Base-by-base conservation (phyloP, 2,329 filamentous ascomycete genomes). In the Pseudodiploospora longispora region DNA sequence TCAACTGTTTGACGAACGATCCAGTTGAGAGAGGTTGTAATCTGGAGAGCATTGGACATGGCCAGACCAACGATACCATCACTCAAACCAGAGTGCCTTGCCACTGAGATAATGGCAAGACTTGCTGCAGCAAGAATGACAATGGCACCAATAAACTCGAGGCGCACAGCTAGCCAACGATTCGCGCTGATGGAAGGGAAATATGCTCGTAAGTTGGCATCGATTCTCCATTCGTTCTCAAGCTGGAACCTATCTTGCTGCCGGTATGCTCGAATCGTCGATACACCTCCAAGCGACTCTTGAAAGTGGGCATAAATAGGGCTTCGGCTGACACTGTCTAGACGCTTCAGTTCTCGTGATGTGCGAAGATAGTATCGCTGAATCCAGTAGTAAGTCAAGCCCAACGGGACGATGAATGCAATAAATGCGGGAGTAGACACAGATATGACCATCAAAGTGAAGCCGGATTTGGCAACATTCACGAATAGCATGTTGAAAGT, bases 301-400 rank as follows among this genome's bases (percentile, higher is more conserved):
- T 98, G 93, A 70, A 98, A 98, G 65, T 98, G 94, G 6, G 93
- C 93, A 63, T 90, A 98, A 56, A 98, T 95, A 28, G 94, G 94
- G 63, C 90, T 96, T 56, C 89, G 83, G 62, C 85, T 95, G 54
- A 97, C 85, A 61, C 90, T 96, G 66, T 98, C 93, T 47, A 98
- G 75, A 52, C 93, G 80, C 73, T 98, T 98, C 52, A 98, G 76
- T 69, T 98, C 94, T 51, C 94, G 85, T 47, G 93, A 98, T 10
- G 93, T 96, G 50, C 90, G 80, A 40, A 98, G 78, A 64, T 98
- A 98, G 73, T 98, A 98, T 56, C 90, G 83, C 66, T 98, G 93
- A 56, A 97, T 95, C 68, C 82, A 94, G 55, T 94, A 76, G 65
- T 98, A 98, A 47, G 94, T 74, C 42, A 79, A 76, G 43, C 78